Percentiles rank a stretch among this genome's conserved stretches.
These are phyloP conservation scores for Thielaviopsis euricoi DNA, from an alignment of 2,329 filamentous ascomycete genomes.

Conservation along the genomic window DNA sequence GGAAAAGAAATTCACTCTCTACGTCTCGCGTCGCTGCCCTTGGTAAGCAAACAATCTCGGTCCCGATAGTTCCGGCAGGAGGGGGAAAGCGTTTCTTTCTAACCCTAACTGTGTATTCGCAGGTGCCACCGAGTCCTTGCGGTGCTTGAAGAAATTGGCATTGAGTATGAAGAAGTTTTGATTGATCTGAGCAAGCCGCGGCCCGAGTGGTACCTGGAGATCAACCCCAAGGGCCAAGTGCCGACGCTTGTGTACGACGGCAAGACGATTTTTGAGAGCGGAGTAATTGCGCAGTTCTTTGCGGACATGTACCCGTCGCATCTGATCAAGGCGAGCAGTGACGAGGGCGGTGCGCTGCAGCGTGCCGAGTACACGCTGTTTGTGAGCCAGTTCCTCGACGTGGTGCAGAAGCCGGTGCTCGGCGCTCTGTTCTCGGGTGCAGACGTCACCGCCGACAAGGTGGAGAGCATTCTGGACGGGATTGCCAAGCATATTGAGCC, in stretches of 20 bases:
- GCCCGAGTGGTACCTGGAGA: conserved; percentile 54
- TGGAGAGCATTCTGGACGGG: conserved; percentile 31
- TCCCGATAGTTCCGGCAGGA: no score
- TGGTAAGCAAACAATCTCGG: conserved; percentile 23
- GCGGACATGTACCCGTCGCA: conserved; percentile 54
- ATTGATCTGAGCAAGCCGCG: conserved; percentile 57
- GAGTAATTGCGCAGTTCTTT: conserved; percentile 54
- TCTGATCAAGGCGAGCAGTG: conserved; percentile 40
- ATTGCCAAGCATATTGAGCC: conserved; percentile 60
- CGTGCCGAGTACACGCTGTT: conserved; percentile 58
- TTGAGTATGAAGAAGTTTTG: conserved; percentile 53
- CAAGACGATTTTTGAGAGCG: conserved; percentile 57
- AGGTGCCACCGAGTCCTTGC: conserved; percentile 53
- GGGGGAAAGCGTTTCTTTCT: no score
- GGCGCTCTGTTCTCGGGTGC: conserved; percentile 26
- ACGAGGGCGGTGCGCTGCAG: conserved; percentile 35
- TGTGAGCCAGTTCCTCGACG: conserved; percentile 50
- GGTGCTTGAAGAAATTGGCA: conserved; percentile 45
- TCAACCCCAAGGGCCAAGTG: conserved; percentile 68
- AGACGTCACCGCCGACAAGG: conserved; percentile 20
- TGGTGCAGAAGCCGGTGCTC: conserved; percentile 27
- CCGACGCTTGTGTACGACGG: conserved; percentile 50
- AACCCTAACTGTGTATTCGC: not conserved
- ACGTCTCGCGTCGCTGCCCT: conserved; percentile 54
- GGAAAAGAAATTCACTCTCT: conserved; percentile 41